Base-by-base conservation (phyloP, 2,329 filamentous ascomycete genomes). In the Penicillium sp. region DNA sequence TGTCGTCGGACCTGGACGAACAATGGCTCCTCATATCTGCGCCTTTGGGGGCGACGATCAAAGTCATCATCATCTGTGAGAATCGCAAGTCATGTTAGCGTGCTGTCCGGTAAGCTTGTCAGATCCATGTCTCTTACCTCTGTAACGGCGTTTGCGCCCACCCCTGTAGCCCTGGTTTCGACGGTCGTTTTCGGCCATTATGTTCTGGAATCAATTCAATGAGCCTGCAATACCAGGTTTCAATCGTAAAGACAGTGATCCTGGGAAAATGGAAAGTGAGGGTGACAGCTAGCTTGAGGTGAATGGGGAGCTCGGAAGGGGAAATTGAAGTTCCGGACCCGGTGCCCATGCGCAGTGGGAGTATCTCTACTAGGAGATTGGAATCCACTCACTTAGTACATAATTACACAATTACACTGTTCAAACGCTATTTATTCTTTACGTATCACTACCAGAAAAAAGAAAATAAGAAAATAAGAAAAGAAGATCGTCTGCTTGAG, bases 1-100 rank as follows among this genome's bases (percentile, higher is more conserved):
- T 93, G 89, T 69, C 88, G 89, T 65, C 91, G 87, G 61, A 96
- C 81, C 62, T 87, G 87, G 49, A 87, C 84, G 33, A 85, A 83
- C 15, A 87, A 79, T 6, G 90, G 89, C 62, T 88, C 86, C 69
- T 93, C 87, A 66, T 87, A 87, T 70, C 90, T 85, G 66, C 89
- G 84, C 62, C 90, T 86, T 72, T 88, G 89, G 27, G 85, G 84
- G 65, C 89, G 85, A 67, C 87, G 73, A 70, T 93, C 89, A 68
- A 86, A 84, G 57, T 92, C 87, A 67, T 95, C 89, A 64, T 94
- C 89, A 64, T 94, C 90, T 85, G 62, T 33, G 45, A 54, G 48
- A 25, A 25, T 29, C 8, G 34, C 31, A 29, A 16, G 43, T 36
- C 54, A 53, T 51, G 62, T 79, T 66, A 77, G 67, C 57, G 57